Evolutionary conservation across 768 basidiomycete species (phyloP).

Genomic region (Pisolithus sp.): DNA sequence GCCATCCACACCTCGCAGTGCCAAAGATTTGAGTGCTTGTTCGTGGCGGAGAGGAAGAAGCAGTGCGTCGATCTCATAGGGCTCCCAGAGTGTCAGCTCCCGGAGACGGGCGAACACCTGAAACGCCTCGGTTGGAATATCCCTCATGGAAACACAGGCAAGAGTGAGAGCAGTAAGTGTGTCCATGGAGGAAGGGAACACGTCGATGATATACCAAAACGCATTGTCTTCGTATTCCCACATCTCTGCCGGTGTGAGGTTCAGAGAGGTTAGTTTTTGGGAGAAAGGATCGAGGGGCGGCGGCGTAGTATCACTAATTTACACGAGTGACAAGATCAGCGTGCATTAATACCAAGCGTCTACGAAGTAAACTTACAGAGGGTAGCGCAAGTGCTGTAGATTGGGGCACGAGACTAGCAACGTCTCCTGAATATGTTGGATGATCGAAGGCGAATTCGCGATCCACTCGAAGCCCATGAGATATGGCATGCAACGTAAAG

Average conservation of each 20-base stretch:
- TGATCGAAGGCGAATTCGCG: neutral
- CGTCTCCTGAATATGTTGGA: neutral
- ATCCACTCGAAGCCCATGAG: neutral
- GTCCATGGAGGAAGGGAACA: neutral
- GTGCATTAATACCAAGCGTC: neutral
- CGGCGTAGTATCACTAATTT: neutral
- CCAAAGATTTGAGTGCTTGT: neutral
- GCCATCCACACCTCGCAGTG: neutral
- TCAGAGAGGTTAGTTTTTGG: neutral
- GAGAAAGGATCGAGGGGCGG: neutral
- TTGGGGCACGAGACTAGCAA: neutral
- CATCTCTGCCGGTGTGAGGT: neutral
- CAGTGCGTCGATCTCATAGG: neutral
- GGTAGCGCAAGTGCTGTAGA: neutral
- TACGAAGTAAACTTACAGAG: neutral
- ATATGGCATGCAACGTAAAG: neutral
- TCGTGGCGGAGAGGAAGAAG: neutral
- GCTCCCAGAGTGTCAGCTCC: neutral
- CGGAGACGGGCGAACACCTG: neutral
- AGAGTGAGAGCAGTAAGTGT: neutral
- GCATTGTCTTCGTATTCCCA: neutral
- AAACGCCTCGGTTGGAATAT: neutral
- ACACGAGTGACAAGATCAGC: neutral
- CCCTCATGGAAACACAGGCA: neutral
- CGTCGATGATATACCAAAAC: neutral